phyloP scores from a whole-genome alignment of 2,329 filamentous ascomycete genomes.

The Aspergillus brasiliensis region DNA sequence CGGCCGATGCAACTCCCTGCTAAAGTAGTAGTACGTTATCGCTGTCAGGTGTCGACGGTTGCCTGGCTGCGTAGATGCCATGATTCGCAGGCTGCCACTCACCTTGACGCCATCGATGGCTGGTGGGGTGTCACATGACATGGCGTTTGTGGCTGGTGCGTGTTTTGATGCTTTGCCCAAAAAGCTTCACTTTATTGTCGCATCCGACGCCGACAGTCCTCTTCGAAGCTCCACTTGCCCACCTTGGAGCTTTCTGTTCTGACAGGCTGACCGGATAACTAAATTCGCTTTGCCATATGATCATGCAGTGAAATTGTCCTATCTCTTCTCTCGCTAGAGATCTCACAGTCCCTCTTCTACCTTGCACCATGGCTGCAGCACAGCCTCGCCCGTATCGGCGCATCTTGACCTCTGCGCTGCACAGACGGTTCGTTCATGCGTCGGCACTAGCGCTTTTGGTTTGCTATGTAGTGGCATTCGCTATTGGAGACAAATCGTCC shows the following conservation, averaged over 20 bases:
- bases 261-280: not conserved
- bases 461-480: constrained; percentile 72
- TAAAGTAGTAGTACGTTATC: not conserved
- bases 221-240: not conserved
- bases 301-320: constrained; percentile 26
- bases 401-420: constrained; percentile 84
- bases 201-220: constrained; percentile 16
- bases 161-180: constrained; percentile 39
- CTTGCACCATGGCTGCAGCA: constrained; percentile 40
- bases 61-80: constrained; percentile 25
- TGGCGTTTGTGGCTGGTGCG: constrained; percentile 24
- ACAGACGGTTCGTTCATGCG: constrained; percentile 81
- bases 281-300: constrained; percentile 5
- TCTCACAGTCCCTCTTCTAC: constrained; percentile 25
- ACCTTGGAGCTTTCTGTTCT: not conserved
- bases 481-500: constrained; percentile 69
- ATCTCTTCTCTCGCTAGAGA: constrained; percentile 24
- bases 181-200: constrained; percentile 29
- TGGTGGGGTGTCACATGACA: constrained; percentile 30
- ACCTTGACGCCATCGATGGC: constrained; percentile 30
- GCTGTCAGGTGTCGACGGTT: not conserved
- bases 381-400: constrained; percentile 69
- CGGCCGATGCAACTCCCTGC: constrained; percentile 14
- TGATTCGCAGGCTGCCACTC: constrained; percentile 30
- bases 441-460: constrained; percentile 68